Conservation (phyloP, 2,329 filamentous ascomycete genomes). For the Alternaria angustiovoidea region DNA sequence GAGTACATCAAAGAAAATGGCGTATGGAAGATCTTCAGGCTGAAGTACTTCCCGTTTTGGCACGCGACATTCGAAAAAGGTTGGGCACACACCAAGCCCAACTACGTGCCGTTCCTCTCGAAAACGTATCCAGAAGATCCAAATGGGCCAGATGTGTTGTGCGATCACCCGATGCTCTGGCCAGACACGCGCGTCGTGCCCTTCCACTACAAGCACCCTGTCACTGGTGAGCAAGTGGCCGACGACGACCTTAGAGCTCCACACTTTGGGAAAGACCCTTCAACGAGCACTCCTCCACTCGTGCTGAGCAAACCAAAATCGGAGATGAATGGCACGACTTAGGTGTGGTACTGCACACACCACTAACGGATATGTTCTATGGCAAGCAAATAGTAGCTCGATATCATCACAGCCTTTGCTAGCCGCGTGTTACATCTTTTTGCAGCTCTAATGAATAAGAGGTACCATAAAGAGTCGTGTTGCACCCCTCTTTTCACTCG, state of each 20-base stretch:
- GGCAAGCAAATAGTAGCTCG: not conserved
- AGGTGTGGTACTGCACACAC: not conserved
- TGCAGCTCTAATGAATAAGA: not conserved
- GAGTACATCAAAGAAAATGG: constrained; percentile 66
- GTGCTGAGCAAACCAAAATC: constrained; percentile 47
- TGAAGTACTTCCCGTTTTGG: constrained; percentile 67
- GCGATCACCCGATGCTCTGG: constrained; percentile 65
- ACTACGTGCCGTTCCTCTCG: constrained; percentile 62
- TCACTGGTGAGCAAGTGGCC: constrained; percentile 57
- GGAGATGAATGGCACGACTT: constrained; percentile 14
- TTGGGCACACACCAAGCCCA: constrained; percentile 63
- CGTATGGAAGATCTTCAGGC: constrained; percentile 63
- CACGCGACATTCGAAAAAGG: constrained; percentile 62
- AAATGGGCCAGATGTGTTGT: constrained; percentile 61
- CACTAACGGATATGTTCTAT: not conserved
- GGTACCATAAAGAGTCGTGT: not conserved
- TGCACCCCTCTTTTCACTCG: not conserved
- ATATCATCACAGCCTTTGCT: not conserved
- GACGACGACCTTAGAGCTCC: constrained; percentile 62
- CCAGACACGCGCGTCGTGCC: constrained; percentile 64
- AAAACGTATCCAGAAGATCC: constrained; percentile 61
- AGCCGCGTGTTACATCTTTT: not conserved
- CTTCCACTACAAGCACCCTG: constrained; percentile 62
- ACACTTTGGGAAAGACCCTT: constrained; percentile 53
- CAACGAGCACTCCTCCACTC: constrained; percentile 54